Evolutionary conservation across 768 basidiomycete genomes (phyloP).

Genomic region (Boletus subcaerulescens): DNA sequence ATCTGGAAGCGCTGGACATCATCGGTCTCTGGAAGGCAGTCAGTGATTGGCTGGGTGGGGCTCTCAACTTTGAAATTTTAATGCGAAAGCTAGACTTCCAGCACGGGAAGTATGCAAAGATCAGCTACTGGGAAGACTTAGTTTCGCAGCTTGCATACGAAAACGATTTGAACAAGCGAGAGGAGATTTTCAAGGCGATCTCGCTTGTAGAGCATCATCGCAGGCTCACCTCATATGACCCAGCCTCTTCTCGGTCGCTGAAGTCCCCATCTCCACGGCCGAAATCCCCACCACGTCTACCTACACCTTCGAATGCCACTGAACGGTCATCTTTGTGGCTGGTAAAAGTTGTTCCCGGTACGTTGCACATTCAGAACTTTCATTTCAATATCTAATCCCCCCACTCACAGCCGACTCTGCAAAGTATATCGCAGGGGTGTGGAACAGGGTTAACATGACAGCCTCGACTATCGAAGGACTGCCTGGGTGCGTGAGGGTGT

Average conservation of each 20-base stretch:
- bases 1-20: neutral
- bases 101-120: neutral
- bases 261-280: too few relatives aligned
- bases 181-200: neutral
- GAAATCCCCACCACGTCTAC: too few relatives aligned
- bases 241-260: too few relatives aligned
- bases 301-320: too few relatives aligned
- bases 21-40: neutral
- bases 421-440: neutral
- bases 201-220: neutral
- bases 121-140: neutral
- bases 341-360: neutral
- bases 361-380: neutral
- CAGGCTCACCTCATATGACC: neutral
- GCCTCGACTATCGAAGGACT: too few relatives aligned
- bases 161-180: neutral
- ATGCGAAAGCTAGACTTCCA: neutral
- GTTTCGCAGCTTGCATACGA: neutral
- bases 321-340: neutral
- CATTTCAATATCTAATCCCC: neutral
- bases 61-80: neutral
- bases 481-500: too few relatives aligned
- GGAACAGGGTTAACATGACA: neutral
- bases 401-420: neutral
- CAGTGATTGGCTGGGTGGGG: neutral